These are phyloP conservation scores for Nakazawaea laoshanensis DNA, from an alignment of 805 yeast genomes.

Conservation along the genomic window DNA sequence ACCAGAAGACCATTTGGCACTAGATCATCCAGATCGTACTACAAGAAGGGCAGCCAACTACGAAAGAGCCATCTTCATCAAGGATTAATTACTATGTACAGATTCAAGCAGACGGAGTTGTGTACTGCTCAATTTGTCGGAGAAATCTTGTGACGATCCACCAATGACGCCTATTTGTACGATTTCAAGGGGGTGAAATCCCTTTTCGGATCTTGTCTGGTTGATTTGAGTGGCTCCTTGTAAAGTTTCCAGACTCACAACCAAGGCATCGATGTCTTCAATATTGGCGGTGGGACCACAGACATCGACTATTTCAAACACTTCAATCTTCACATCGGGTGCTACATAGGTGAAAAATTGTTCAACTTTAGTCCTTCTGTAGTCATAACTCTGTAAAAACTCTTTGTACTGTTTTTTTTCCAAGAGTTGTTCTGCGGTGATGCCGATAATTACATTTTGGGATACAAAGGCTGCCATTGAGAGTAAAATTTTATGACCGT, in stretches of 20 bases:
- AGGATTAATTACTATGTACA: constrained; percentile 21
- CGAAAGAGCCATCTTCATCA: constrained; percentile 55
- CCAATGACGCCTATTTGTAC: constrained; percentile 61
- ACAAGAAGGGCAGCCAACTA: constrained; percentile 42
- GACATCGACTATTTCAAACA: constrained; percentile 67
- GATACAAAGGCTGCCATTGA: constrained; percentile 65
- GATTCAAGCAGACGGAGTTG: constrained; percentile 45
- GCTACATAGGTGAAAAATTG: constrained; percentile 40
- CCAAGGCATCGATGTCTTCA: constrained; percentile 66
- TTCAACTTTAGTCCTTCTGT: constrained; percentile 38
- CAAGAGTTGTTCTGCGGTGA: constrained; percentile 70
- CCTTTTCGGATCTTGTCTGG: constrained; percentile 46
- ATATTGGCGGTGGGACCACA: constrained; percentile 91
- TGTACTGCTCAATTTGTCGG: constrained; percentile 80
- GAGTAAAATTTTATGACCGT: constrained; percentile 84
- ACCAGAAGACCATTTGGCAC: constrained; percentile 50
- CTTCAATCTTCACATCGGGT: constrained; percentile 37
- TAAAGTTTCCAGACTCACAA: constrained; percentile 73
- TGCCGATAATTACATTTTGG: constrained; percentile 60
- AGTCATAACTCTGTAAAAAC: constrained; percentile 47
- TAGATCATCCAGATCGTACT: constrained; percentile 83
- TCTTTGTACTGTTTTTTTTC: constrained; percentile 68
- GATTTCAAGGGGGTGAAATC: constrained; percentile 42
- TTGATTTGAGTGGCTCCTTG: constrained; percentile 73
- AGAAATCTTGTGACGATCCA: constrained; percentile 33